A percentile compares a stretch with the other conserved stretches of the same genome.
phyloP scores from a whole-genome alignment of 495 filamentous ascomycete genomes.

The Aspergillus hancockii region DNA sequence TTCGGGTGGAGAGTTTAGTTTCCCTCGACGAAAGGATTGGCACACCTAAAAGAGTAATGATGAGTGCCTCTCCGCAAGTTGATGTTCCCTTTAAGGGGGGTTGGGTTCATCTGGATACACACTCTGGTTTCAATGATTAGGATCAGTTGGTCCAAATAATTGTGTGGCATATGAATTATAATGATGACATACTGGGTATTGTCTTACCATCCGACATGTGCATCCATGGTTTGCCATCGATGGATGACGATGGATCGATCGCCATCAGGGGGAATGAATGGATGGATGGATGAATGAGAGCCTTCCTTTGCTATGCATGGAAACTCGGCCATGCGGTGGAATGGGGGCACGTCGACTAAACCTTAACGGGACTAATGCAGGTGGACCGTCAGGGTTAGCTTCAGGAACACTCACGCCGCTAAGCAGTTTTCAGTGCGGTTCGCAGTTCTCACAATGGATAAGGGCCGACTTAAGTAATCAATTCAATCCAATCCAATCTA shows the following conservation, averaged over 20 bases:
- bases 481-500: background rate
- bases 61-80: background rate
- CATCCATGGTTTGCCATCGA: background rate
- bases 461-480: background rate
- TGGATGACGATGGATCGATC: background rate
- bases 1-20: conserved; percentile 3
- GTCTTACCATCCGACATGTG: background rate
- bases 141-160: background rate
- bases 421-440: background rate
- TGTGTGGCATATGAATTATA: background rate
- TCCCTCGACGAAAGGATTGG: conserved; percentile 2
- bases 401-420: background rate
- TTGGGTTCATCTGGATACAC: background rate
- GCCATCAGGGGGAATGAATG: background rate
- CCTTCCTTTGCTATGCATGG: background rate
- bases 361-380: background rate
- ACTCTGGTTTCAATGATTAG: background rate
- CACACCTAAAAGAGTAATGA: background rate
- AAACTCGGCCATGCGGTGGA: background rate
- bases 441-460: background rate
- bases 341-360: background rate
- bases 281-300: background rate
- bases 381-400: background rate
- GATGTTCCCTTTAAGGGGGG: background rate
- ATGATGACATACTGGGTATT: background rate